Evolutionary conservation across 1,139 yeast species (phyloP).

Genomic region (Hemisphaericaspora xylofermentans): DNA sequence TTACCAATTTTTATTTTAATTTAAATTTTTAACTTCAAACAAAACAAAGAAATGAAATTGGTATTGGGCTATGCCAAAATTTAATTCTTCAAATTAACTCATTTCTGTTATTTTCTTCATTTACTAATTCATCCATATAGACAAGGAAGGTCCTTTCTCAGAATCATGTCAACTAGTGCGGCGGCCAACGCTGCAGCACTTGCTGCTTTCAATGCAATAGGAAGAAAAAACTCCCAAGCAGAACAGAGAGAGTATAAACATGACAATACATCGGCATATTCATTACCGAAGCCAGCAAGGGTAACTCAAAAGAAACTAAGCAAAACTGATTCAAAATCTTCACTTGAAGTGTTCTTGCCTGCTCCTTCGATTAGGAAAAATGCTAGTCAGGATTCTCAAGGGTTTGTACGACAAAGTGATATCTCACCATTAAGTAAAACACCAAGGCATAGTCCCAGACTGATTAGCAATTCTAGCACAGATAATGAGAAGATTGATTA

Average conservation of each 20-base stretch:
- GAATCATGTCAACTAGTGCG: conserved; percentile 7
- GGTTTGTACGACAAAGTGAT: not conserved
- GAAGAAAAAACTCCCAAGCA: conserved; percentile 12
- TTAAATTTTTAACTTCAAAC: too few species aligned
- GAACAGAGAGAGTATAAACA: not conserved
- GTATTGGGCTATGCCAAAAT: too few species aligned
- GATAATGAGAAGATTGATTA: conserved; percentile 1
- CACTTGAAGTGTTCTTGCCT: not conserved
- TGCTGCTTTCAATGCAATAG: conserved; percentile 30
- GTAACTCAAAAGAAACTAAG: not conserved
- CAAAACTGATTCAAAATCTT: not conserved
- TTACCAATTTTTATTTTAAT: too few species aligned
- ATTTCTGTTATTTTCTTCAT: too few species aligned
- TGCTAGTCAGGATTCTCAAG: not conserved
- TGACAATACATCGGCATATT: conserved; percentile 1
- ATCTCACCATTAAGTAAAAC: not conserved
- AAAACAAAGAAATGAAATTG: too few species aligned
- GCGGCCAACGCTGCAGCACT: conserved; percentile 36
- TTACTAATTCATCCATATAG: too few species aligned
- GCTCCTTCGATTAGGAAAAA: not conserved
- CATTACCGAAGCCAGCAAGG: conserved; percentile 2
- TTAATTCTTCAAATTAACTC: too few species aligned
- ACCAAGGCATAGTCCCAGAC: conserved; percentile 2
- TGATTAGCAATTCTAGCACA: not conserved
- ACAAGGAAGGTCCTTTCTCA: too few species aligned